These are phyloP conservation scores for Bathelium albidoporum DNA, from an alignment of 495 filamentous ascomycete genomes.

Conservation along the genomic window DNA sequence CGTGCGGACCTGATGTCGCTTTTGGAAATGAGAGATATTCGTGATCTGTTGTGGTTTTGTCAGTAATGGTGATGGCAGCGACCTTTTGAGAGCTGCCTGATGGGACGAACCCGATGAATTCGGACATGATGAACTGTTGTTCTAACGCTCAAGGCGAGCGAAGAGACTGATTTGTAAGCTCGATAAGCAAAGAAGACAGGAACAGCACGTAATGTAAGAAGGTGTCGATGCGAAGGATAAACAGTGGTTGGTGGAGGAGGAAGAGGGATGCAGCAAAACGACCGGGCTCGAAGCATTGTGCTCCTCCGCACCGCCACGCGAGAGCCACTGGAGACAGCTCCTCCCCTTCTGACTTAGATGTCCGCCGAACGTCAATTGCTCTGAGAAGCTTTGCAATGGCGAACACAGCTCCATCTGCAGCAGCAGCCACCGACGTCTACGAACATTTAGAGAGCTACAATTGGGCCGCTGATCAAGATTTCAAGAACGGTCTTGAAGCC, in stretches of 20 bases:
- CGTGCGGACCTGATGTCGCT: constrained; percentile 76
- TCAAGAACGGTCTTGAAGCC: constrained; percentile 38
- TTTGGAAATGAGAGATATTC: constrained; percentile 87
- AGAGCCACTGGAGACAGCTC: not conserved
- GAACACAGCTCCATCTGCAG: not conserved
- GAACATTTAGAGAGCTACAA: constrained; percentile 40
- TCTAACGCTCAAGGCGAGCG: constrained; percentile 5
- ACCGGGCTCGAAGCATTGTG: not conserved
- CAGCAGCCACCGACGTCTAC: constrained; percentile 26
- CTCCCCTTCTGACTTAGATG: too few relatives aligned
- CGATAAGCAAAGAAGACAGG: constrained; percentile 6
- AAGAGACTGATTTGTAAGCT: not conserved
- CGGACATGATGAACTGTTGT: constrained; percentile 39
- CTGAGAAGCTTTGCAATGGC: not conserved
- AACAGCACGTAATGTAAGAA: not conserved
- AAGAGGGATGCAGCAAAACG: not conserved
- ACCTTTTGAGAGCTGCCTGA: not conserved
- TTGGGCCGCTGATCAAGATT: constrained; percentile 46
- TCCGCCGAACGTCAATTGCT: too few relatives aligned
- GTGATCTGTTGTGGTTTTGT: constrained; percentile 40
- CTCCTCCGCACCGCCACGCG: not conserved
- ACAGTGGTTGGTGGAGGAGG: constrained; percentile 4
- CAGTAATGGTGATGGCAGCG: constrained; percentile 9
- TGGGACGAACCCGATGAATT: constrained; percentile 49
- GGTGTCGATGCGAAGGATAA: not conserved